Evolutionary conservation across 2,329 filamentous ascomycete species (phyloP), one percentile per base, ranked within the genome.

Genomic region (Claviceps purpurea): DNA sequence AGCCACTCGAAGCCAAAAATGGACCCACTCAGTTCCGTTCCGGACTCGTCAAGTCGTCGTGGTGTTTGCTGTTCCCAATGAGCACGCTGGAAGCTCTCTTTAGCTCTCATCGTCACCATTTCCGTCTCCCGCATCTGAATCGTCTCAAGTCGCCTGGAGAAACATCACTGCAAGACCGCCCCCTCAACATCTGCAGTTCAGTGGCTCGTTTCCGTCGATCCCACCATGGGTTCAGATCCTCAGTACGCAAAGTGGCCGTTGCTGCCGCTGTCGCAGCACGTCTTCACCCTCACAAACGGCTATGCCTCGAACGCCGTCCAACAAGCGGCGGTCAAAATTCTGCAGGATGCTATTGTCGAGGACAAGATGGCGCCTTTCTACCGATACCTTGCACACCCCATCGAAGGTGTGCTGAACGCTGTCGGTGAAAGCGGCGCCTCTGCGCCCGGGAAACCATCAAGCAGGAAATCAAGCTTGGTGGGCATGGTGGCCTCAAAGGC

Each of bases 311-410:
- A 78, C 65, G 59, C 72, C 53, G 70, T 77, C 54, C 87, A 90
- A 70, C 81, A 90, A 69, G 70, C 78, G 52, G 81, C 87, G 41
- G 76, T 84, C 59, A 86, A 87, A 70, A 75, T 76, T 56, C 76
- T 94, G 54, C 85, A 90, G 74, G 83, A 90, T 78, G 87, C 85
- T 68, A 91, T 94, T 68, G 72, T 74, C 62, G 80, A 89, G 70
- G 78, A 91, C 68, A 87, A 89, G 73, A 93, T 93, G 85, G 87
- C 87, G 18, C 87, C 87, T 30, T 79, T 94, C 56, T 94, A 93
- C 73, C 82, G 84, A 64, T 87, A 90, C 68, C 78, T 94, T 49
- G 85, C 87, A 56, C 87, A 93, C 64, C 87, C 87, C 6, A 76
- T 80, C 56, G 86, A 93, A 56, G 89, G 89, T 55, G 83, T 93